Evolutionary conservation across 2,329 filamentous ascomycete genomes (phyloP).

Genomic region (Trichophyton mentagrophytes): DNA sequence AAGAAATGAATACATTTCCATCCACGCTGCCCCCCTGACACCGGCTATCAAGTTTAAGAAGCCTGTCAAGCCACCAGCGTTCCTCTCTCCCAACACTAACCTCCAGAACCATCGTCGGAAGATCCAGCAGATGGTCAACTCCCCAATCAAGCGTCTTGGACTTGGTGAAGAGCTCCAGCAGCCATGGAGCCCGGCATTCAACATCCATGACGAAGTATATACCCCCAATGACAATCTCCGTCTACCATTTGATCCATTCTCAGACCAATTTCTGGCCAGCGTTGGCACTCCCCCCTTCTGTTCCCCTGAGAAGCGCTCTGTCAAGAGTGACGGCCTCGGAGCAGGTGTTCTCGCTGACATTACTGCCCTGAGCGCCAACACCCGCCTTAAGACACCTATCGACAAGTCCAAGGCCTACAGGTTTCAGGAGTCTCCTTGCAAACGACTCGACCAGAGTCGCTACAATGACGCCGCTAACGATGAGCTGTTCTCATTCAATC

Average conservation of each 20-base stretch:
- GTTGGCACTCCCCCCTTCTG: conserved; percentile 31
- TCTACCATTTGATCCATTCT: conserved; percentile 45
- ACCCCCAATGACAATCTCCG: conserved; percentile 27
- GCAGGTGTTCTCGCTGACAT: conserved; percentile 39
- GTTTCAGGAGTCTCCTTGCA: conserved; percentile 31
- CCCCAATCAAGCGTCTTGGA: conserved; percentile 45
- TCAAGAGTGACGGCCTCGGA: conserved; percentile 39
- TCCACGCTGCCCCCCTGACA: conserved; percentile 60
- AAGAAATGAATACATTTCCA: conserved; percentile 41
- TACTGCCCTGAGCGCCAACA: conserved; percentile 27
- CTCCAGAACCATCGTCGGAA: conserved; percentile 75
- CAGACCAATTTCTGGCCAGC: conserved; percentile 28
- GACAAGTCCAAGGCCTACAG: conserved; percentile 21
- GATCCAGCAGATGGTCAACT: conserved; percentile 69
- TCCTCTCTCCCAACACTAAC: conserved; percentile 86
- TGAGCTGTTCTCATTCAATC: conserved; percentile 37
- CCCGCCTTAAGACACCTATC: conserved; percentile 22
- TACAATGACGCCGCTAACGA: conserved; percentile 29
- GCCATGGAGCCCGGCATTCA: conserved; percentile 39
- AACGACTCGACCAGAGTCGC: conserved; percentile 22
- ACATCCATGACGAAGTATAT: conserved; percentile 36
- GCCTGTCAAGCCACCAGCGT: conserved; percentile 52
- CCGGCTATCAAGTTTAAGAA: conserved; percentile 71
- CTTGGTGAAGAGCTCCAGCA: conserved; percentile 28
- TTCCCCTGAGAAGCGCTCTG: conserved; percentile 44